A percentile compares a stretch with the other conserved stretches of the same genome.
Conservation (phyloP, 2,329 filamentous ascomycete species). For the Ascocoryne sarcoides region DNA sequence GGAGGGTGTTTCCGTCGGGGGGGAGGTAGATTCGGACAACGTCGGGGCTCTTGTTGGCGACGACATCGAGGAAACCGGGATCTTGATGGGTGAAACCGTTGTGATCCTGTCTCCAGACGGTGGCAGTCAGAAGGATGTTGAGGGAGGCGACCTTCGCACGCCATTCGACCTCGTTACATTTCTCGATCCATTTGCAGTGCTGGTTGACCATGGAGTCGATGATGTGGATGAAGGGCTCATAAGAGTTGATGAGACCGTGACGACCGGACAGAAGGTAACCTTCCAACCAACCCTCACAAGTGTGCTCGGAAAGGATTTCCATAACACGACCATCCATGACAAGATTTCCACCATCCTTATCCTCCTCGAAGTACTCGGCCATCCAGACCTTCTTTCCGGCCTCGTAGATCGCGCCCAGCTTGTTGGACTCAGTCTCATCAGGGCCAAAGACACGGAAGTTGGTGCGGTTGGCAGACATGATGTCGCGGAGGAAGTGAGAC, state of each 20-base stretch:
- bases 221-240: conserved; percentile 76
- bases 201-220: conserved; percentile 83
- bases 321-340: conserved; percentile 62
- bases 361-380: conserved; percentile 69
- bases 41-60: conserved; percentile 72
- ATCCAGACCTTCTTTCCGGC: conserved; percentile 74
- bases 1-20: conserved; percentile 69
- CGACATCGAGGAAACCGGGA: conserved; percentile 70
- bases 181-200: conserved; percentile 81
- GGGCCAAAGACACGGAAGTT: conserved; percentile 72
- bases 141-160: conserved; percentile 63
- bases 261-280: conserved; percentile 68
- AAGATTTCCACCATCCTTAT: conserved; percentile 65
- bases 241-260: conserved; percentile 70
- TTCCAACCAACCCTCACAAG: conserved; percentile 71
- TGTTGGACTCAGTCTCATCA: conserved; percentile 77
- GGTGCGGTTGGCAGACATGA: conserved; percentile 53
- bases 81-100: conserved; percentile 80
- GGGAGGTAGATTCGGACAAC: conserved; percentile 75
- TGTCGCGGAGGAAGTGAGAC: conserved; percentile 56
- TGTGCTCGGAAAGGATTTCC: conserved; percentile 80
- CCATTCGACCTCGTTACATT: conserved; percentile 73
- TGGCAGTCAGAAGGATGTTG: conserved; percentile 70
- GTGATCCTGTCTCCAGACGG: conserved; percentile 76
- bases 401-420: conserved; percentile 62